Evolutionary conservation across 1,284 basidiomycete species (phyloP).

Genomic region (Cryptococcus neoformans): DNA sequence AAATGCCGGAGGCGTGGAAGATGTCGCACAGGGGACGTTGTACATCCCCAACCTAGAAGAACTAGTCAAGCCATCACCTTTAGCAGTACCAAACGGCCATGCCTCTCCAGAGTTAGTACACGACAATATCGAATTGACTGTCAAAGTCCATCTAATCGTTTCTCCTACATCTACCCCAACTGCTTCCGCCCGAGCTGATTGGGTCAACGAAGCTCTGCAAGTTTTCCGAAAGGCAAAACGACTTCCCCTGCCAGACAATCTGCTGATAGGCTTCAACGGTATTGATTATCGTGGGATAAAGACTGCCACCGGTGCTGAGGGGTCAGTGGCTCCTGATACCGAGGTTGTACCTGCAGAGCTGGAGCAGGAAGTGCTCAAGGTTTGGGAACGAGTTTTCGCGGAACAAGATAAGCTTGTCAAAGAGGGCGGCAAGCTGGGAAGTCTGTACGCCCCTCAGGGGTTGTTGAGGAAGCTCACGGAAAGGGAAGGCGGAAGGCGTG

Average conservation of each 20-base stretch:
- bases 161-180: background rate
- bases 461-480: conserved; percentile 20
- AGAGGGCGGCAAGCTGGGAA: conserved; percentile 22
- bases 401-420: background rate
- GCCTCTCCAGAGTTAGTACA: background rate
- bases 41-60: conserved; percentile 1
- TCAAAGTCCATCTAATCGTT: conserved; percentile 42
- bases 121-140: conserved; percentile 40
- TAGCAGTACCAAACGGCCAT: background rate
- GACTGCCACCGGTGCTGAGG: conserved; percentile 11
- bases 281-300: conserved; percentile 40
- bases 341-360: conserved; percentile 10
- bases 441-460: conserved; percentile 26
- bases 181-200: background rate
- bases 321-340: conserved; percentile 10
- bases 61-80: conserved; percentile 3
- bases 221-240: conserved; percentile 28
- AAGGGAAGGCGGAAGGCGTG: background rate
- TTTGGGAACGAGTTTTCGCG: background rate
- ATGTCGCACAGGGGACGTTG: background rate
- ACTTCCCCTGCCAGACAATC: conserved; percentile 30
- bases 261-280: conserved; percentile 42
- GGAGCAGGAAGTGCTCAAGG: conserved; percentile 14
- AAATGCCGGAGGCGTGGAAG: background rate
- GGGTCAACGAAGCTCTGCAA: conserved; percentile 25